These are phyloP conservation scores for Arthrobotrys megalospora DNA, from an alignment of 2,329 filamentous ascomycete genomes.

Conservation along the genomic window DNA sequence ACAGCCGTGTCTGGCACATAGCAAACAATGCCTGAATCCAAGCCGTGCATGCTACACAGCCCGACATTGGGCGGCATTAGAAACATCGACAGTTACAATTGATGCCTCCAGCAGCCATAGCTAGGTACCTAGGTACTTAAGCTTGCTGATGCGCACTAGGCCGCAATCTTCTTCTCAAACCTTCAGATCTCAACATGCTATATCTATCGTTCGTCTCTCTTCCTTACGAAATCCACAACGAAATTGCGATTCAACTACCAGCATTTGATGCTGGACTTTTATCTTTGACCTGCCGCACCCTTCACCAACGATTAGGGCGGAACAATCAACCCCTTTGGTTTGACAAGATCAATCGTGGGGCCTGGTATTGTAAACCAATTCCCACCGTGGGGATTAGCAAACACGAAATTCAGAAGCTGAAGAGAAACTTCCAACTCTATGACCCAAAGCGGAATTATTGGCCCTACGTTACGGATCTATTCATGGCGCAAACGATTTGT, in stretches of 20 bases:
- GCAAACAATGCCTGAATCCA: neutral
- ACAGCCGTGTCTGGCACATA: neutral
- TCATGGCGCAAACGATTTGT: neutral
- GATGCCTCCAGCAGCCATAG: too few species aligned
- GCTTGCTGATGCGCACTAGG: too few species aligned
- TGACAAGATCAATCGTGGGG: neutral
- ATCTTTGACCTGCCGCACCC: neutral
- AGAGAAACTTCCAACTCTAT: neutral
- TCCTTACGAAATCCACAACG: neutral
- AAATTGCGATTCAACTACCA: neutral
- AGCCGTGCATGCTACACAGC: too few species aligned
- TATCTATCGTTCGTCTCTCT: neutral
- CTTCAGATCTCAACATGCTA: neutral
- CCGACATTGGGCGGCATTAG: too few species aligned
- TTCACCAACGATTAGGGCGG: neutral
- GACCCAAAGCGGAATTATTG: neutral
- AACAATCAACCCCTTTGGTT: neutral
- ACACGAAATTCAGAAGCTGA: neutral
- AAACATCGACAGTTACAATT: too few species aligned
- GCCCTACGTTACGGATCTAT: neutral
- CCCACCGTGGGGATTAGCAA: too few species aligned
- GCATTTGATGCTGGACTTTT: slow-evolving; percentile 2
- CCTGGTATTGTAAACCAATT: too few species aligned
- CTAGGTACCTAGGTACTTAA: too few species aligned
- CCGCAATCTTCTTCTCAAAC: too few species aligned